Evolutionary conservation across 2,329 filamentous ascomycete genomes (phyloP), one percentile per base, ranked within the genome.

Genomic region (Diplodia mutila): DNA sequence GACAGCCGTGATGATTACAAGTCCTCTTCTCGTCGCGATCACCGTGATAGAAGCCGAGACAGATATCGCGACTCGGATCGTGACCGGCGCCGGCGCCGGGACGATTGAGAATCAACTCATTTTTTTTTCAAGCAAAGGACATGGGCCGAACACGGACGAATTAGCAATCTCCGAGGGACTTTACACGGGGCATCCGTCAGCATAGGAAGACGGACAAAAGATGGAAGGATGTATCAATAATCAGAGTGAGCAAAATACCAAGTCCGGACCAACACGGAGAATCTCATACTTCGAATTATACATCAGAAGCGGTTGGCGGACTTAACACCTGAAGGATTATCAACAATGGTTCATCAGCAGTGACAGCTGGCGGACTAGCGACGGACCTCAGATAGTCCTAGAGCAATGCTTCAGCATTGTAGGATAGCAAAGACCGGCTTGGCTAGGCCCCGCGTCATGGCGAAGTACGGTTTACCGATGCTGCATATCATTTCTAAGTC

Each of bases 21-120:
- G 23, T 65, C 61, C 8, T 65, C 61, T 9, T 65, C 61, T 2
- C 52, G 64, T 5, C 52, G 42, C 42, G 53, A 55, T 9, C 55
- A 61, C 14, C 39, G 39, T 11, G 63, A 66, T 12, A 66, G 52
- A 29, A 54, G 42, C 5, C 48, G 64, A 16, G 64, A 66, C 39
- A 55, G 27, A 27, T 49, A 66, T 8, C 64, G 64, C 23, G 64
- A 66, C 32, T 57, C 51, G 39, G 64, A 66, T 39, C 64, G 64
- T 25, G 64, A 66, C 3, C 51, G 64, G 9, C 52, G 53, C 12
- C 51, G 64, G 25, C 39, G 29, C 14, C 51, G 64, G 7, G 64
- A 66, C 42, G 64, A 59, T 49, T 66, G 27, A 37, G 11, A 14
- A n/a, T 27, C 39, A 8, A 18, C n/a, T 7, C 8, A 21, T 2